These are phyloP conservation scores for Eragrostis tef DNA, from an alignment of 202 grass and related monocot genomes.

Conservation along the genomic window DNA sequence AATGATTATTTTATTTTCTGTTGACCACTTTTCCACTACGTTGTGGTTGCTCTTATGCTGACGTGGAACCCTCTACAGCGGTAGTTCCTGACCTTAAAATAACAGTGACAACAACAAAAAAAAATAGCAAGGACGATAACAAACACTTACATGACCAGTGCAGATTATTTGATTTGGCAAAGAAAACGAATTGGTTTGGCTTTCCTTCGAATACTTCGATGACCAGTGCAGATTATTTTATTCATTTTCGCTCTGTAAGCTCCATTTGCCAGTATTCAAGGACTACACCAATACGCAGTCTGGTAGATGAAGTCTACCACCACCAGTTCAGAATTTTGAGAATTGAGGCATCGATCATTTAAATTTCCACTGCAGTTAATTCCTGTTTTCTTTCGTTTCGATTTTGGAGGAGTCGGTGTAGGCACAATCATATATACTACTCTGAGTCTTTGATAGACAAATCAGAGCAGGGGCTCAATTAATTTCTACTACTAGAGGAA, in stretches of 20 bases:
- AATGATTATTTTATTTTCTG: too few relatives aligned
- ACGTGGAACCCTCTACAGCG: slow-evolving; percentile 82
- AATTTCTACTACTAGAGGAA: not conserved
- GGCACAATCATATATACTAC: not conserved
- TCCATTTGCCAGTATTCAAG: not conserved
- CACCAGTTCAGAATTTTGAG: not conserved
- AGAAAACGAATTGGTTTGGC: slow-evolving; percentile 57
- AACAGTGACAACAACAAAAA: slow-evolving; percentile 15
- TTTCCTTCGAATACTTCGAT: not conserved
- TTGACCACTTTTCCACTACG: too few relatives aligned
- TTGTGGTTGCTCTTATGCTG: too few relatives aligned
- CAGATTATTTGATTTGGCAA: slow-evolving; percentile 40
- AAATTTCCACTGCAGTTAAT: not conserved
- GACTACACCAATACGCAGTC: slow-evolving; percentile 27
- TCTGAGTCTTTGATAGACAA: too few relatives aligned
- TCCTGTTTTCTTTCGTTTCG: not conserved
- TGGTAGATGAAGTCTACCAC: not conserved
- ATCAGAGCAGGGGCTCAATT: not conserved
- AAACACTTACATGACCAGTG: slow-evolving; percentile 28
- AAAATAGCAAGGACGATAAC: too few relatives aligned
- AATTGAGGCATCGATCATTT: not conserved
- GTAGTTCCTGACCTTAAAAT: slow-evolving; percentile 59
- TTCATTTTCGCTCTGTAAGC: slow-evolving; percentile 2
- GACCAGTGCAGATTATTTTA: not conserved
- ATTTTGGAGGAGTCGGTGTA: not conserved